phyloP scores from a whole-genome alignment of 352 stramenopile genomes.

The Globisporangium cederbergense region DNA sequence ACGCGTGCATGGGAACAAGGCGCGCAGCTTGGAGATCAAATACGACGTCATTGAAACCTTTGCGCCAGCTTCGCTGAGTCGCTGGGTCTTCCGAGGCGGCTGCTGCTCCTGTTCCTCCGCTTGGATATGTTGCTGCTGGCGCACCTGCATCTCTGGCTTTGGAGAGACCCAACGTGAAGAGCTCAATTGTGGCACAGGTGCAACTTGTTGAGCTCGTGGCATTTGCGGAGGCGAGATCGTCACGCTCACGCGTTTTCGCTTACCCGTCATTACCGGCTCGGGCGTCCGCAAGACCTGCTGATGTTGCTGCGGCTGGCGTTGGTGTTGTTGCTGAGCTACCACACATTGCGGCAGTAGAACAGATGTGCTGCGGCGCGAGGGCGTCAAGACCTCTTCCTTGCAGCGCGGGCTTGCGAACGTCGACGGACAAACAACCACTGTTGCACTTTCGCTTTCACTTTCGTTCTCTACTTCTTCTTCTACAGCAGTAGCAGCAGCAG shows the following conservation, averaged over 20 bases:
- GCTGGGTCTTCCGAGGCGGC: conserved; percentile 12
- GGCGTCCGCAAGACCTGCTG: conserved; percentile 5
- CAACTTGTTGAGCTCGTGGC: not conserved
- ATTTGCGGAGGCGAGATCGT: conserved; percentile 14
- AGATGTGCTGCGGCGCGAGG: not conserved
- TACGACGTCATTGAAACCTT: conserved; percentile 1
- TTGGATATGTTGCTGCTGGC: not conserved
- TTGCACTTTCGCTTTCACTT: not conserved
- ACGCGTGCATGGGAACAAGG: conserved; percentile 7
- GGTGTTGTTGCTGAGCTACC: not conserved
- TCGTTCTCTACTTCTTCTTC: not conserved
- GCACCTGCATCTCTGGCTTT: conserved; percentile 9
- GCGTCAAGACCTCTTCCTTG: conserved; percentile 11
- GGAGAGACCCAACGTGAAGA: conserved; percentile 12
- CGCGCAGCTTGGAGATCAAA: conserved; percentile 1
- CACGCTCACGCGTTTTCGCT: conserved; percentile 14
- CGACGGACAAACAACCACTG: not conserved
- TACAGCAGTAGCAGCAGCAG: not conserved
- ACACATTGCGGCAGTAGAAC: not conserved
- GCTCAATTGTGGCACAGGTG: not conserved
- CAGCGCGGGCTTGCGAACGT: not conserved
- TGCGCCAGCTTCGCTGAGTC: conserved; percentile 8
- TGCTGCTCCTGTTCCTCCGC: conserved; percentile 6
- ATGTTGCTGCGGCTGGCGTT: not conserved
- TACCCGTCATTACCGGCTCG: not conserved